Evolutionary conservation across 495 filamentous ascomycete species (phyloP).

Genomic region (Aspergillus incahuasiensis): DNA sequence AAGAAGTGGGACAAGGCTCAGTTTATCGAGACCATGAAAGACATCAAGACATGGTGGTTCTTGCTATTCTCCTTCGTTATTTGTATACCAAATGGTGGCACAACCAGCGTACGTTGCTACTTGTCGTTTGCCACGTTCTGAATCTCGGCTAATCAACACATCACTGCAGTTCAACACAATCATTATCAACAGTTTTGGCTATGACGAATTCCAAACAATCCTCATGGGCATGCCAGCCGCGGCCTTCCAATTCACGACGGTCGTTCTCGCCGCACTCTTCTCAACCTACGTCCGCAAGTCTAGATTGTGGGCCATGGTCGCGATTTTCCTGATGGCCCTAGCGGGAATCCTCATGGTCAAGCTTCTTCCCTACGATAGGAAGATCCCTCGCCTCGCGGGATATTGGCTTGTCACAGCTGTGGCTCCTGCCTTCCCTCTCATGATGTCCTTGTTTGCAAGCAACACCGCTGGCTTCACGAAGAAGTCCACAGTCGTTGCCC

Average conservation of each 20-base stretch:
- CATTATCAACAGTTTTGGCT: conserved; percentile 31
- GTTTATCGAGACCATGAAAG: conserved; percentile 37
- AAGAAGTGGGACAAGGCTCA: conserved; percentile 47
- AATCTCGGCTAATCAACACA: not conserved
- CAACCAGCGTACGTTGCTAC: conserved; percentile 14
- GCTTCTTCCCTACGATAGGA: conserved; percentile 1
- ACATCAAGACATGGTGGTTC: conserved; percentile 35
- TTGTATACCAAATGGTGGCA: conserved; percentile 23
- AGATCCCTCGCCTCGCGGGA: conserved; percentile 14
- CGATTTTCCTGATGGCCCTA: conserved; percentile 11
- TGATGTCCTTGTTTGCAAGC: conserved; percentile 18
- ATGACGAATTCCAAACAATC: not conserved
- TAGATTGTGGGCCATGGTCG: conserved; percentile 7
- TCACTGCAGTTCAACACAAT: conserved; percentile 23
- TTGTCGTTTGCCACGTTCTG: not conserved
- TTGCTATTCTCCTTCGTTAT: conserved; percentile 18
- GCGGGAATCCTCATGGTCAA: conserved; percentile 19
- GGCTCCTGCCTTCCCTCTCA: conserved; percentile 16
- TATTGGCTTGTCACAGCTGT: conserved; percentile 16
- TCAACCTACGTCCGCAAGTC: conserved; percentile 16
- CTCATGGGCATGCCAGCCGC: conserved; percentile 10
- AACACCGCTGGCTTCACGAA: conserved; percentile 32
- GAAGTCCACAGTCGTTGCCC: conserved; percentile 15
- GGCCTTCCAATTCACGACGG: conserved; percentile 11
- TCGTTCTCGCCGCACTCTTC: conserved; percentile 11